These are phyloP conservation scores for Colletotrichum sp. DNA, from an alignment of 2,329 filamentous ascomycete species.

Conservation along the genomic window DNA sequence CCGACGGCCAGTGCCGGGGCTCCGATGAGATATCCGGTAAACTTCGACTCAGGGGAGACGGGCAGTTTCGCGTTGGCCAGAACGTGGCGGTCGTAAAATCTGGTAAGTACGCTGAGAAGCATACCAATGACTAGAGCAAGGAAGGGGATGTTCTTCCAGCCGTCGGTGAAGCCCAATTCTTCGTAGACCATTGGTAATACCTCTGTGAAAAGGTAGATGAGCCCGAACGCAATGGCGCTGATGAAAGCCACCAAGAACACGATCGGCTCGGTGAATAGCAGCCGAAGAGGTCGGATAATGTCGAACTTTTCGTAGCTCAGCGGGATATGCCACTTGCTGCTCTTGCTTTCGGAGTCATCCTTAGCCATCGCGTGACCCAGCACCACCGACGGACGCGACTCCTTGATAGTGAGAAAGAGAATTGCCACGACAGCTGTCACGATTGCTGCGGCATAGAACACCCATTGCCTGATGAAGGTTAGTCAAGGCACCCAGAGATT, in stretches of 20 bases:
- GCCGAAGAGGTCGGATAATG: background rate
- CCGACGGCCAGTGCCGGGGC: slow-evolving; percentile 44
- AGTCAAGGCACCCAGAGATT: background rate
- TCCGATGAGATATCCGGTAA: slow-evolving; percentile 41
- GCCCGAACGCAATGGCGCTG: slow-evolving; percentile 1
- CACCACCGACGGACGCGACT: slow-evolving; percentile 3
- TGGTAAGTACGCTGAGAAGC: background rate
- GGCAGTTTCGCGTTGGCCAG: background rate
- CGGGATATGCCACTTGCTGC: background rate
- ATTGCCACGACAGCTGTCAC: background rate
- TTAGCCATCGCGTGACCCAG: background rate
- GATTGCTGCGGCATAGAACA: background rate
- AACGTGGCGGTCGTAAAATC: background rate
- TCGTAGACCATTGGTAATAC: background rate
- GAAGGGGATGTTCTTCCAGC: background rate
- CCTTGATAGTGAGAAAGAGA: background rate
- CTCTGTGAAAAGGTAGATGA: slow-evolving; percentile 5
- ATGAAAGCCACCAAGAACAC: background rate
- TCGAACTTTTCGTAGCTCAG: background rate
- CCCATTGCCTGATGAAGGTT: background rate
- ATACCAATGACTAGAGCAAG: background rate
- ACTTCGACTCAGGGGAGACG: slow-evolving; percentile 16
- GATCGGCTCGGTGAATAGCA: slow-evolving; percentile 9
- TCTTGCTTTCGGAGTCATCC: background rate
- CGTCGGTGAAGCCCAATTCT: background rate